Evolutionary conservation across 768 basidiomycete species (phyloP).

Genomic region (Boletus reticuloceps): DNA sequence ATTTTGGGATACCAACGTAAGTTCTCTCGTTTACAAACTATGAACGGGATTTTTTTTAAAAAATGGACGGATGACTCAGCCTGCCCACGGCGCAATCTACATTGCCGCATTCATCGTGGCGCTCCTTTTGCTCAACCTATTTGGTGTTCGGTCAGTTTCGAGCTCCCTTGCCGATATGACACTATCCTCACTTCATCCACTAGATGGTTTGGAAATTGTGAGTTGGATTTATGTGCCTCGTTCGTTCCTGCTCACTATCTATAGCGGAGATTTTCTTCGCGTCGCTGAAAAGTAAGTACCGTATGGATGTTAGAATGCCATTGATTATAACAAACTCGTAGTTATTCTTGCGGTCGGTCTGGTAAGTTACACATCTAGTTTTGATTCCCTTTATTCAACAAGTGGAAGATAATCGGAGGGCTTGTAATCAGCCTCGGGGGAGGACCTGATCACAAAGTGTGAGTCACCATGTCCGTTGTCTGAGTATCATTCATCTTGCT

Average conservation of each 20-base stretch:
- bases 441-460: slow-evolving; percentile 48
- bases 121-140: slow-evolving; percentile 43
- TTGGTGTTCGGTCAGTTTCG: slow-evolving; percentile 45
- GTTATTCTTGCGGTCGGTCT: slow-evolving; percentile 39
- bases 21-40: not conserved
- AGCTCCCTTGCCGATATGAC: slow-evolving; percentile 28
- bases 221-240: not conserved
- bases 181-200: slow-evolving; percentile 32
- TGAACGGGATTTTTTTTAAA: no score
- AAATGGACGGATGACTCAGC: slow-evolving; percentile 25
- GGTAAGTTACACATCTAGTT: slow-evolving; percentile 2
- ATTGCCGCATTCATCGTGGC: slow-evolving; percentile 37
- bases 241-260: slow-evolving; percentile 1
- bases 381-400: not conserved
- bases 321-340: slow-evolving; percentile 3
- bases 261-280: slow-evolving; percentile 24
- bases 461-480: slow-evolving; percentile 27
- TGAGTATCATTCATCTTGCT: slow-evolving; percentile 4
- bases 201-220: slow-evolving; percentile 24
- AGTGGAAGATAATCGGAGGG: slow-evolving; percentile 33
- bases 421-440: slow-evolving; percentile 58
- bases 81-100: slow-evolving; percentile 38
- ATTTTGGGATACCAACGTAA: slow-evolving; percentile 45
- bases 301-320: not conserved
- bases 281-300: slow-evolving; percentile 20